Conservation (phyloP, 2,329 filamentous ascomycete species). For the Paraphaeosphaeria minitans region DNA sequence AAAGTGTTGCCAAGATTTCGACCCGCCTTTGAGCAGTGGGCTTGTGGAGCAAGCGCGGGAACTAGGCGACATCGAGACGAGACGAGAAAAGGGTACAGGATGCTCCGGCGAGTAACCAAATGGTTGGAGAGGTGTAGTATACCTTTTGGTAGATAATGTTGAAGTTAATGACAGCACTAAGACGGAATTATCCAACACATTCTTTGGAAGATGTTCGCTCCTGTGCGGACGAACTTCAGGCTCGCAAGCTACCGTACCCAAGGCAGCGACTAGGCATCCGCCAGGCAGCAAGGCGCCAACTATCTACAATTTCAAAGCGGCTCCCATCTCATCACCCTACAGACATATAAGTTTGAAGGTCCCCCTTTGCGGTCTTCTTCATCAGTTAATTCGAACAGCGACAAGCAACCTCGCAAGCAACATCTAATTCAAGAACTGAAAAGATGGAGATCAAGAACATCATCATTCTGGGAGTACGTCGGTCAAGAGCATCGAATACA, state of each 20-base stretch:
- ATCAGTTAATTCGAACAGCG: background rate
- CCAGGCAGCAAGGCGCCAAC: background rate
- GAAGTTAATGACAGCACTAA: too few relatives aligned
- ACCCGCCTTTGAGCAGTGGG: slow-evolving; percentile 9
- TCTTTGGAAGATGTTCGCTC: background rate
- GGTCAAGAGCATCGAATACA: background rate
- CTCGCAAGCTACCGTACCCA: background rate
- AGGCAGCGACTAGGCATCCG: background rate
- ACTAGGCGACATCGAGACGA: too few relatives aligned
- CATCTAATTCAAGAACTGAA: background rate
- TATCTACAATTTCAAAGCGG: background rate
- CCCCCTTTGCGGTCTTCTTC: background rate
- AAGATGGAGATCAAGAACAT: slow-evolving; percentile 44
- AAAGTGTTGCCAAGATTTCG: slow-evolving; percentile 20
- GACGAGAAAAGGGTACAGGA: too few relatives aligned
- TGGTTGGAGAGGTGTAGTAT: too few relatives aligned
- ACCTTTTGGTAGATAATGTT: too few relatives aligned
- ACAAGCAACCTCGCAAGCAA: background rate
- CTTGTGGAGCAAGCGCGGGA: background rate
- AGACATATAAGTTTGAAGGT: background rate
- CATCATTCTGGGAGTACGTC: slow-evolving; percentile 41
- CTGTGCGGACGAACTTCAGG: background rate
- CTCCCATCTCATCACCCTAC: background rate
- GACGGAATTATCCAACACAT: too few relatives aligned
- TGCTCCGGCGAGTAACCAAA: too few relatives aligned